Evolutionary conservation across 345 rosid species (phyloP).

Genomic region (Melaleuca alternifolia): DNA sequence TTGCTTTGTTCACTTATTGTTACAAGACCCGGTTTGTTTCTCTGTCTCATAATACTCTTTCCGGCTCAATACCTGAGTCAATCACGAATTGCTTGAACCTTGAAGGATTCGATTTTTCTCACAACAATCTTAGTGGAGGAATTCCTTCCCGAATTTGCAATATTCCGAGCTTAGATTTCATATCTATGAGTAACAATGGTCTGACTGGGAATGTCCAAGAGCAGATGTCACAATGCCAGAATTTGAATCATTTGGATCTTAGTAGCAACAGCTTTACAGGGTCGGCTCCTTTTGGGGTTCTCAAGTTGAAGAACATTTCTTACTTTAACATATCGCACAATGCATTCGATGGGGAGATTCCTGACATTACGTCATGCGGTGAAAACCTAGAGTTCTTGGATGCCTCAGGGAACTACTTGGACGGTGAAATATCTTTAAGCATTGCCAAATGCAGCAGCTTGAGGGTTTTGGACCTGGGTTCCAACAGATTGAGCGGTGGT

Average conservation of each 20-base stretch:
- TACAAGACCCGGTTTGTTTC: slow-evolving; percentile 73
- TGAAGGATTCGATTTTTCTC: slow-evolving; percentile 79
- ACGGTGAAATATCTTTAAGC: slow-evolving; percentile 52
- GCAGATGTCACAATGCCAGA: slow-evolving; percentile 44
- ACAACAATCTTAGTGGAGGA: slow-evolving; percentile 56
- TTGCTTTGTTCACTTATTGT: slow-evolving; percentile 56
- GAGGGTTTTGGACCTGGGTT: slow-evolving; percentile 65
- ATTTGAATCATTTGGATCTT: slow-evolving; percentile 55
- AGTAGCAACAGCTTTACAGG: slow-evolving; percentile 67
- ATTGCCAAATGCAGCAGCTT: slow-evolving; percentile 61
- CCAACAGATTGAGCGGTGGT: slow-evolving; percentile 57
- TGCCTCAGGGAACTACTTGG: slow-evolving; percentile 62
- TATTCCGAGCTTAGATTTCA: slow-evolving; percentile 42
- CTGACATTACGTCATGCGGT: slow-evolving; percentile 42
- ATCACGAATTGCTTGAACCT: slow-evolving; percentile 60
- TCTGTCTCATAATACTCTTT: slow-evolving; percentile 56
- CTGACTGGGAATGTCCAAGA: slow-evolving; percentile 53
- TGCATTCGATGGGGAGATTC: slow-evolving; percentile 55
- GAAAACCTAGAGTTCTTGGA: slow-evolving; percentile 52
- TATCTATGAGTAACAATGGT: slow-evolving; percentile 58
- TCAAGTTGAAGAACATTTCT: slow-evolving; percentile 45
- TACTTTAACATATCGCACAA: slow-evolving; percentile 67
- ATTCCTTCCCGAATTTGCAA: slow-evolving; percentile 57
- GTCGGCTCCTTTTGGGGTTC: slow-evolving; percentile 53
- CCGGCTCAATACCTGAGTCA: slow-evolving; percentile 64